Evolutionary conservation across 225 moss, liverwort and hornwort species (phyloP).

Genomic region (Takakia lepidozioides): DNA sequence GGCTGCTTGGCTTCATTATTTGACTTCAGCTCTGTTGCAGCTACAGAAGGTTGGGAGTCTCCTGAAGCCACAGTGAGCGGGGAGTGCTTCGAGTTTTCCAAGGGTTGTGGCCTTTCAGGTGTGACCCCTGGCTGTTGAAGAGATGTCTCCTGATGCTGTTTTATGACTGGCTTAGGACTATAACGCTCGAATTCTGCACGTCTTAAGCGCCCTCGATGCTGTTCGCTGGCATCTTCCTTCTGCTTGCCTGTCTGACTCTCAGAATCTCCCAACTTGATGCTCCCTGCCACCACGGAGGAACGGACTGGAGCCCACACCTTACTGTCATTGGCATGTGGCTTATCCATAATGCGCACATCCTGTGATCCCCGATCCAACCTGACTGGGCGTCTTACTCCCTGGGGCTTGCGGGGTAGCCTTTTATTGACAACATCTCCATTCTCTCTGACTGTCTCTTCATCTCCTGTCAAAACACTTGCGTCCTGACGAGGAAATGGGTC

Average conservation of each 20-base stretch:
- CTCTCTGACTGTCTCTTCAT: conserved; percentile 52
- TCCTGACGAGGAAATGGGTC: conserved; percentile 11
- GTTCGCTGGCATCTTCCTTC: conserved; percentile 62
- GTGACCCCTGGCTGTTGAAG: conserved; percentile 25
- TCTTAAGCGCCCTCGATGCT: conserved; percentile 58
- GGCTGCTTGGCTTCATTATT: conserved; percentile 38
- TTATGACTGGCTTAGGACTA: conserved; percentile 82
- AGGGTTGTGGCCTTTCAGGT: conserved; percentile 7
- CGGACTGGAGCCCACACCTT: conserved; percentile 97
- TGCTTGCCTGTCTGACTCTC: conserved; percentile 17
- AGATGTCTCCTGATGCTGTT: conserved; percentile 57
- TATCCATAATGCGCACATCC: conserved; percentile 74
- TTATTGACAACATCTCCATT: conserved; percentile 64
- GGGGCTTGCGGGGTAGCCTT: conserved; percentile 64
- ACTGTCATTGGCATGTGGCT: conserved; percentile 61
- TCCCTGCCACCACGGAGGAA: conserved; percentile 28
- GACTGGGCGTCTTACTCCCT: conserved; percentile 36
- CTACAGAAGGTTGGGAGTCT: no score
- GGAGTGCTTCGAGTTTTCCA: no score
- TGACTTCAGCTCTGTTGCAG: conserved; percentile 26
- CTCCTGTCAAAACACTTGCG: conserved; percentile 42
- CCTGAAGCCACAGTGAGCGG: no score
- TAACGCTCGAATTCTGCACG: conserved; percentile 94
- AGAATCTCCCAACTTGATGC: conserved; percentile 12
- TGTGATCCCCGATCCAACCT: conserved; percentile 58